Evolutionary conservation across 2,329 filamentous ascomycete genomes (phyloP), one percentile per base, ranked within the genome.

Genomic region (Ascochyta pisi): DNA sequence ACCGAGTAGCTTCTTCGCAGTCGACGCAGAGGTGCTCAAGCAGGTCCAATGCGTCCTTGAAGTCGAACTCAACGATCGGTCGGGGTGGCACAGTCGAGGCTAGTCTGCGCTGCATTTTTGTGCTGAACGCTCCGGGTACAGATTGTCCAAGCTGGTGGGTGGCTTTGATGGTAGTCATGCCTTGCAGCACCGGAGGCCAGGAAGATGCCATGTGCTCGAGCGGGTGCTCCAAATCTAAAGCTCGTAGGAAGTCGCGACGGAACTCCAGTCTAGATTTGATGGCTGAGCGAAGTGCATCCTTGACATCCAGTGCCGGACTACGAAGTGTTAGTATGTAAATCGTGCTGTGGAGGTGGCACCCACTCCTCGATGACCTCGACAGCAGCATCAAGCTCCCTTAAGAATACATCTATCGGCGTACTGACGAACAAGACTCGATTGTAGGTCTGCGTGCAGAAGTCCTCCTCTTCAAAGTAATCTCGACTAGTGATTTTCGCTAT

Each of bases 401-500:
- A 33, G 40, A 76, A 73, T 3, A 71, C 68, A 58, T 75, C 70
- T 40, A 71, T 61, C 7, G 70, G 69, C 7, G 64, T 53, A 39
- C 58, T 60, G 24, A 87, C 85, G 6, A 98, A 82, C 0, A 99
- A 80, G 12, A 86, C 86, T 34, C 93, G 86, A 64, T 92, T 89
- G 72, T 95, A 98, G 0, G 93, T 90, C 73, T 96, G 92, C 6
- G 92, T 93, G 19, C 96, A 91, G 71, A 99, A 97, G 70, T 99
- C 95, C 76, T 99, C 95, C 77, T 99, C 95, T 88, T 99, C 95
- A 67, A 94, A 98, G 71, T 89, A 97, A 65, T 96, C 89, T 73
- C 96, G 91, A n/a, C 83, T 83, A 50, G 86, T 88, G 59, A 98
- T 89, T 41, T 87, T 85, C 45, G 88, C 82, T 60, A 95, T 91